Conservation (phyloP, 2,329 filamentous ascomycete species). For the Phialocephala subalpina region DNA sequence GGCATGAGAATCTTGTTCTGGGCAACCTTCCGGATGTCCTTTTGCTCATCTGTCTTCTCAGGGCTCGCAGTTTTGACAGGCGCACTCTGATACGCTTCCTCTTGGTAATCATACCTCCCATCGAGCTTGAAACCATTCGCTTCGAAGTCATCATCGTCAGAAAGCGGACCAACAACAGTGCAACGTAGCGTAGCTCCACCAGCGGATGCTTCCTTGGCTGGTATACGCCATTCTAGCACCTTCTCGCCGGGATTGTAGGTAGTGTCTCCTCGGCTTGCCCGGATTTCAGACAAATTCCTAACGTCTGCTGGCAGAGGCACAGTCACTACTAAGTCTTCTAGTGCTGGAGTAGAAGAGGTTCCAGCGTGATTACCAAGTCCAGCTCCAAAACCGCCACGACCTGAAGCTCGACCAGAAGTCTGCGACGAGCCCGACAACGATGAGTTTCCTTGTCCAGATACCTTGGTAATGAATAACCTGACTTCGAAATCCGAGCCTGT, state of each 20-base stretch:
- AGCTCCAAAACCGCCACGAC: slow-evolving; percentile 55
- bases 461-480: slow-evolving; percentile 73
- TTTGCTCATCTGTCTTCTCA: slow-evolving; percentile 46
- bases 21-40: slow-evolving; percentile 64
- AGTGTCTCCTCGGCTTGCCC: slow-evolving; percentile 83
- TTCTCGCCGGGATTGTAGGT: slow-evolving; percentile 78
- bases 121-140: slow-evolving; percentile 44
- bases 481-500: slow-evolving; percentile 89
- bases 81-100: slow-evolving; percentile 63
- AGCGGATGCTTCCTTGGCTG: slow-evolving; percentile 76
- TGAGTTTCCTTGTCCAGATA: slow-evolving; percentile 58
- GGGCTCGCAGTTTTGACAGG: slow-evolving; percentile 44
- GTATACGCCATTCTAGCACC: slow-evolving; percentile 83
- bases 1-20: slow-evolving; percentile 83
- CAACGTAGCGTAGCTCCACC: slow-evolving; percentile 79
- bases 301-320: slow-evolving; percentile 83
- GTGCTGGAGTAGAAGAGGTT: slow-evolving; percentile 50
- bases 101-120: slow-evolving; percentile 54
- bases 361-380: slow-evolving; percentile 55
- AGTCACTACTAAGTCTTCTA: slow-evolving; percentile 81
- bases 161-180: slow-evolving; percentile 74
- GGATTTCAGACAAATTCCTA: slow-evolving; percentile 83
- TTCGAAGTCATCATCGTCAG: slow-evolving; percentile 56
- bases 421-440: slow-evolving; percentile 48
- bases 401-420: slow-evolving; percentile 47